Evolutionary conservation across 179 eudicot genomes (phyloP), one percentile per base, ranked within the genome.

Genomic region (Beta macrorhiza): DNA sequence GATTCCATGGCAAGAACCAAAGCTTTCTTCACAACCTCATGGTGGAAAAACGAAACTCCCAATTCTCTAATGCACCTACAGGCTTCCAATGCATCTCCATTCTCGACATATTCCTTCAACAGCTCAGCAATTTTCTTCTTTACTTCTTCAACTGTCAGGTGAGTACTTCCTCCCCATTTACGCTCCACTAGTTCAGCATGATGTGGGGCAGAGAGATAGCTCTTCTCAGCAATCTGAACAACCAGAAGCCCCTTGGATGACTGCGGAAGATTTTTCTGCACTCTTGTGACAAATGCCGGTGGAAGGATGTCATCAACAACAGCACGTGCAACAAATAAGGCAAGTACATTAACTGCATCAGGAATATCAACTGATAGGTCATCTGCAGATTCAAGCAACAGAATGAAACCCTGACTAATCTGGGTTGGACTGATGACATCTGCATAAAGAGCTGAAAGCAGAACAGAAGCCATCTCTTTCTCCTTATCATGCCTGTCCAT

Each of bases 201-300:
- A 81, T 96, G 97, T 29, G 99, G 99, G 78, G 99, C 98, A n/a
- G 99, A 96, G 47, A 96, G 97, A 83, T 94, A 94, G 88, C 99
- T 94, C 84, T 94, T 96, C 80, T 89, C 97, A 74, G 98, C 99
- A 72, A 92, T 89, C 79, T 92, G 93, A 67, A 96, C 80, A 22
- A 81, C 99, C 76, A 91, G 91, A 47, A 82, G 87, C 32, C 99
- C 99, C 83, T 91, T 90, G 65, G 98, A 91, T 11, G 90, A 75
- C 5, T 82, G 91, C 5, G 92, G 83, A 65, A 96, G 91, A 57
- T 84, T 82, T 61, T 91, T 90, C 82, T 86, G 86, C 29, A 97
- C 98, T 79, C 90, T 87, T 15, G 93, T 84, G 78, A 92, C 85
- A 65, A 96, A 96, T 69, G 93, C 96, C 12, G 98, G 98, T 25